Base-by-base conservation (phyloP, 148 eudicot genomes). In the Nyssa sinensis region DNA sequence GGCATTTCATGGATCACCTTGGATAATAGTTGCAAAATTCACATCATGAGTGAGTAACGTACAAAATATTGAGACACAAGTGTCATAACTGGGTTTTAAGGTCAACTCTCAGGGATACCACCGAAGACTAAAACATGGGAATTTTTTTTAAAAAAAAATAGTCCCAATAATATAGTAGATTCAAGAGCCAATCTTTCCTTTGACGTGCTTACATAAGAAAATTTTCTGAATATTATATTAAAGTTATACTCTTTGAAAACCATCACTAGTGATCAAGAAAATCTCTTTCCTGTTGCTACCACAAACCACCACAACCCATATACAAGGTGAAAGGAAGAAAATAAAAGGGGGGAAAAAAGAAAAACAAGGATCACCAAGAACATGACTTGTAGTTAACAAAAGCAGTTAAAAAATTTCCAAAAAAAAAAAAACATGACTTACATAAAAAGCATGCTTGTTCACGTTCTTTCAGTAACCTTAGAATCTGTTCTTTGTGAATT, bases 401-500 rank as follows among this genome's bases (percentile, higher is more conserved):
- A 63, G 30, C 16, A 58, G 67, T 51, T 30, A 25, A 39, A 55
- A 27, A 34, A 47, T 47, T 49, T 63, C 39, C n/a, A n/a, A n/a
- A n/a, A n/a, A n/a, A n/a, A n/a, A 64, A 41, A 17, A n/a, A 33
- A 66, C 61, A 14, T 35, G 31, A 66, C 60, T 41, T 67, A 63
- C 72, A 74, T 73, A 81, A 41, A 64, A 17, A 44, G 21, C 25
- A 64, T 66, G 75, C 74, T 69, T 76, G 34, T 77, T 79, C 75
- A 78, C 9, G 89, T 87, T 80, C 88, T 88, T 44, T 90, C 96
- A 49, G 87, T 91, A 41, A 85, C 73, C 85, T 88, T 95, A 53
- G 93, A 85, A 64, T 92, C 92, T 3, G 94, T 84, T 74, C 81
- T 89, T 55, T 86, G 89, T 27, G 97, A 90, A 64, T 86, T 86